Base-by-base conservation (phyloP, 2,329 filamentous ascomycete species). In the Zasmidium citrigriseum region DNA sequence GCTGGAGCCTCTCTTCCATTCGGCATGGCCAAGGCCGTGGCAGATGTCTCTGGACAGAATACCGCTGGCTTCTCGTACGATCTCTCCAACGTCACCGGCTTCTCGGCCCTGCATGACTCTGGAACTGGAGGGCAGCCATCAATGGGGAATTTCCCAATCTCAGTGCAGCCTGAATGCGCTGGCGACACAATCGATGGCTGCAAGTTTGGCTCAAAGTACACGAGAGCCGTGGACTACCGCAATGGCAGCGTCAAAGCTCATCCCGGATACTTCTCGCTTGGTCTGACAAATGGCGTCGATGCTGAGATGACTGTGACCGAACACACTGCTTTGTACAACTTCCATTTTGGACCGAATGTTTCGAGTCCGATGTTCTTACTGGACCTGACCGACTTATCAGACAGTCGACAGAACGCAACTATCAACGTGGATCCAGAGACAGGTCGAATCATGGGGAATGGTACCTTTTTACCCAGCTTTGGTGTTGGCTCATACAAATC, bases 281-380 rank as follows among this genome's bases (percentile, higher is more conserved):
- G 77, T 34, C 76, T 88, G 4, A 75, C 78, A 44, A 86, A 81
- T 55, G 80, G 79, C 3, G 78, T 88, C 50, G 70, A 71, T 12
- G 82, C 82, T 2, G 83, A 87, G 69, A 87, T 87, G 78, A 85
- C 85, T 0, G 77, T 80, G 2, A 79, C 84, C 0, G 76, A 83
- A 59, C 84, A 82, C 61, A 78, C 84, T 4, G 82, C 83, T 1
- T 75, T 88, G 4, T 88, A 86, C 65, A 77, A 78, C 4, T 88
- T 88, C 68, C 77, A 76, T 22, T 2, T 86, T 38, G 68, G 68
- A 10, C 61, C 67, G 21, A 70, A 68, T 4, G 69, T 70, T 16
- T 68, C 73, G 25, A 78, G 78, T 58, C 85, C 85, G 1, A 63
- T 87, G 9, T 72, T 88, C 20, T 70, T 86, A 54, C 65, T 87